Base-by-base conservation (phyloP, 1,284 basidiomycete species). In the Fomitopsis palustris region DNA sequence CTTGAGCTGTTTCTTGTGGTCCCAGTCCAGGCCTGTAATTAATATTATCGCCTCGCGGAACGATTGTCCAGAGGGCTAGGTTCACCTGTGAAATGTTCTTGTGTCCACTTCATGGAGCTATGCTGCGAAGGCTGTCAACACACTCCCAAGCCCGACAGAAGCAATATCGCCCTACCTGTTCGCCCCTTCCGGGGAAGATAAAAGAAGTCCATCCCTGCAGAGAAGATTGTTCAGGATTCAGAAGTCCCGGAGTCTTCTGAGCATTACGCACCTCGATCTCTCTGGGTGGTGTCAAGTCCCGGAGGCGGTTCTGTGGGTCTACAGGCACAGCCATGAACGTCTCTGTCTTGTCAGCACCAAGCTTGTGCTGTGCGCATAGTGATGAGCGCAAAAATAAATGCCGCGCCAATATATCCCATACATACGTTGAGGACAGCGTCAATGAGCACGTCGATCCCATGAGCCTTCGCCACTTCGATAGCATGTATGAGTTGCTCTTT, bases 261-360 rank as follows among this genome's bases (percentile, higher is more conserved):
- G 1, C 10, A 29, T 5, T 27, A 38, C 54, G 37, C 64, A 88
- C 90, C 72, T 90, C 84, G 29, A 96, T 92, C 64, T 91, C 80
- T 72, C 82, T 79, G 59, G 77, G 74, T n/a, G 81, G 83, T 0
- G 85, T 87, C 47, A 87, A 74, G 23, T 80, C 79, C 67, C 78
- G 78, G 9, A 85, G 67, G 5, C 90, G 79, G 66, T 92, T 83
- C 29, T 85, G 69, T 5, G 85, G 75, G 64, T 92, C 85, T 8
- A 95, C 92, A 53, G 87, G 86, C 7, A 89, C 84, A 5, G 86
- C 95, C n/a, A 75, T 68, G 73, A 95, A 92, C 1, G 72, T 78
- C 74, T 98, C 95, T 9, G 74, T 74, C 66, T 86, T 79, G 73
- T 98, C 95, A 5, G 87, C 96, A 27, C 96, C 96, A 31, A 89